Conservation (phyloP, 768 basidiomycete genomes). For the Trichaptum fuscoviolaceum region DNA sequence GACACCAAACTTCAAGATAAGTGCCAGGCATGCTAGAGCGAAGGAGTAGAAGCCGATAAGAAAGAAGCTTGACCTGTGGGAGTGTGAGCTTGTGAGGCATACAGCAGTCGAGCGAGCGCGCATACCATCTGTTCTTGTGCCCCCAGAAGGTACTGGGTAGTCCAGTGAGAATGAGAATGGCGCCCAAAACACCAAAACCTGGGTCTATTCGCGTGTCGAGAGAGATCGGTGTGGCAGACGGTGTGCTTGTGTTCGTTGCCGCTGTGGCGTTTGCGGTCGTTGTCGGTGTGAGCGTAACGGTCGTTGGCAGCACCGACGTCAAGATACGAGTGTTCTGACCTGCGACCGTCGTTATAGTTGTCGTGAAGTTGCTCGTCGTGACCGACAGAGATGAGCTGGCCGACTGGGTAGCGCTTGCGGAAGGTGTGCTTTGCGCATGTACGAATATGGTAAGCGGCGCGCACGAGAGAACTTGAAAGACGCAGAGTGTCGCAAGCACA, state of each 20-base stretch:
- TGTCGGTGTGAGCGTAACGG: conserved; percentile 43
- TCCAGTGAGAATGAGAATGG: conserved; percentile 83
- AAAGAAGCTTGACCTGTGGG: conserved; percentile 83
- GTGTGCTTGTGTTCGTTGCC: conserved; percentile 32
- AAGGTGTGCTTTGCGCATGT: conserved; percentile 31
- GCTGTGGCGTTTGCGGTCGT: conserved; percentile 37
- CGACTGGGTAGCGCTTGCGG: conserved; percentile 18
- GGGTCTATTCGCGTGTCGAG: conserved; percentile 72
- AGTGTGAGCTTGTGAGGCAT: conserved; percentile 13
- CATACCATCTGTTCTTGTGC: conserved; percentile 92
- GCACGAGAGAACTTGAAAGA: conserved; percentile 19
- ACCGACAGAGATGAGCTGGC: conserved; percentile 40
- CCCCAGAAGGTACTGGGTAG: conserved; percentile 88
- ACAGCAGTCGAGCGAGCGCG: conserved; percentile 14
- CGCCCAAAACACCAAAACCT: conserved; percentile 86
- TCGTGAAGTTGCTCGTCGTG: conserved; percentile 46
- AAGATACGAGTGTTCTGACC: conserved; percentile 44
- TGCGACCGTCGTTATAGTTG: conserved; percentile 45
- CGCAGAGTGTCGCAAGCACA: conserved; percentile 10
- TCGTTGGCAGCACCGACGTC: conserved; percentile 54
- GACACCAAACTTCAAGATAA: conserved; percentile 87
- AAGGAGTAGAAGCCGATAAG: conserved; percentile 88
- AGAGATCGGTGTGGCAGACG: conserved; percentile 28
- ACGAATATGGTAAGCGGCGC: conserved; percentile 28
- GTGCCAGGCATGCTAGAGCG: conserved; percentile 77